A percentile compares a stretch with the other conserved stretches of the same genome.
Conservation (phyloP, 805 yeast genomes). For the Cyberlindnera xishuangbannaensis region DNA sequence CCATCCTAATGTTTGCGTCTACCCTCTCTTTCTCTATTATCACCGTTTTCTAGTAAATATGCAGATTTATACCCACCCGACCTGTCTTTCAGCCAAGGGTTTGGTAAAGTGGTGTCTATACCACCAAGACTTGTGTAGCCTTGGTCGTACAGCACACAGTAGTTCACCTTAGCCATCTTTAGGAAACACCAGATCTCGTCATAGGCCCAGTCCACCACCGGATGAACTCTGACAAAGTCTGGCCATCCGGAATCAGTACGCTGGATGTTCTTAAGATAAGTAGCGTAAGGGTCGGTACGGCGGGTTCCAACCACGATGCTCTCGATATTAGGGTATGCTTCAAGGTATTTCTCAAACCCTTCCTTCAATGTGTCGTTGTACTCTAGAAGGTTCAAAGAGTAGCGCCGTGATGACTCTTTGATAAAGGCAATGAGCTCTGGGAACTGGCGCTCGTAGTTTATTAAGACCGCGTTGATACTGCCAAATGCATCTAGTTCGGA, state of each 20-base stretch:
- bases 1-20: no score
- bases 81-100: constrained; percentile 47
- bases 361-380: constrained; percentile 41
- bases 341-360: constrained; percentile 65
- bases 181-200: constrained; percentile 83
- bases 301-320: constrained; percentile 87
- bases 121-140: constrained; percentile 95
- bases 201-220: constrained; percentile 84
- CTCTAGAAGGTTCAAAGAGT: constrained; percentile 44
- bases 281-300: constrained; percentile 81
- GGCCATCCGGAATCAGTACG: constrained; percentile 93
- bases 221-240: constrained; percentile 73
- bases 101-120: constrained; percentile 57
- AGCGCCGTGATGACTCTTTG: constrained; percentile 42
- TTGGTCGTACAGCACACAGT: constrained; percentile 69
- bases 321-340: constrained; percentile 44
- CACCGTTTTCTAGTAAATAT: constrained; percentile 53
- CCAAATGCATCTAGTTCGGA: constrained; percentile 19
- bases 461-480: constrained; percentile 56
- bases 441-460: constrained; percentile 71
- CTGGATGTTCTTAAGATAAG: constrained; percentile 51
- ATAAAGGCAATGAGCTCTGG: constrained; percentile 66
- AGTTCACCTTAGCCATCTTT: constrained; percentile 47
- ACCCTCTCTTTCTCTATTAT: constrained; percentile 52
- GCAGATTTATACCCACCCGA: constrained; percentile 42